A percentile compares a stretch with the other conserved stretches of the same genome.
phyloP scores from a whole-genome alignment of 2,329 filamentous ascomycete species.

The Amesomyces nigricolor region DNA sequence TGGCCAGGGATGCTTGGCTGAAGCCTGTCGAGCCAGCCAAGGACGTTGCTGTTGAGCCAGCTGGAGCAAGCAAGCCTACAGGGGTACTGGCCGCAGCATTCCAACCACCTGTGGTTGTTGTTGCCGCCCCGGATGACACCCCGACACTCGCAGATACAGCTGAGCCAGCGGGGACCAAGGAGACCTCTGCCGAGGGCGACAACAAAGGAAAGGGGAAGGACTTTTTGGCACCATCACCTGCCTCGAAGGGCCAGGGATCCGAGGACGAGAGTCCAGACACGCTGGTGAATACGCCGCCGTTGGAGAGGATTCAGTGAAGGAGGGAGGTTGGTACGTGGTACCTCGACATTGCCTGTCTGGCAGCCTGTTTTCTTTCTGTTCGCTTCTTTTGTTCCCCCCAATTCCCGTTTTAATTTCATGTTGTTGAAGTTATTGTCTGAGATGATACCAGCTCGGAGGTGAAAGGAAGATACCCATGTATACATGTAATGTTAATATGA shows the following conservation, averaged over 20 bases:
- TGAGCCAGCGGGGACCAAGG: too few species aligned
- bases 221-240: slow-evolving; percentile 1
- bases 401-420: too few species aligned
- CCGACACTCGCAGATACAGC: too few species aligned
- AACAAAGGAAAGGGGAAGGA: slow-evolving; percentile 1
- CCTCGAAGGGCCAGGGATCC: slow-evolving; percentile 3
- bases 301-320: slow-evolving; percentile 8
- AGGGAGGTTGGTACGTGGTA: too few species aligned
- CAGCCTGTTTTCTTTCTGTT: too few species aligned
- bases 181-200: neutral
- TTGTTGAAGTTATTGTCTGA: neutral
- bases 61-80: neutral
- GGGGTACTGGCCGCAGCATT: neutral
- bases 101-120: slow-evolving; percentile 20
- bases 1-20: slow-evolving; percentile 37
- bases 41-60: neutral
- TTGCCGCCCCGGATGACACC: too few species aligned
- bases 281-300: slow-evolving; percentile 24
- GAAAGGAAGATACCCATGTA: too few species aligned
- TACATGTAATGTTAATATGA: too few species aligned
- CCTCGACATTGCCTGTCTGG: too few species aligned
- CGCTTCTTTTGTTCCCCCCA: too few species aligned
- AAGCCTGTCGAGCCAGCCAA: slow-evolving; percentile 29
- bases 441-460: too few species aligned
- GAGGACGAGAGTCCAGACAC: slow-evolving; percentile 27